A percentile compares a stretch with the other conserved stretches of the same genome.
Evolutionary conservation across 306 rosid genomes (phyloP).

Genomic region (Trichosanthes truncata): DNA sequence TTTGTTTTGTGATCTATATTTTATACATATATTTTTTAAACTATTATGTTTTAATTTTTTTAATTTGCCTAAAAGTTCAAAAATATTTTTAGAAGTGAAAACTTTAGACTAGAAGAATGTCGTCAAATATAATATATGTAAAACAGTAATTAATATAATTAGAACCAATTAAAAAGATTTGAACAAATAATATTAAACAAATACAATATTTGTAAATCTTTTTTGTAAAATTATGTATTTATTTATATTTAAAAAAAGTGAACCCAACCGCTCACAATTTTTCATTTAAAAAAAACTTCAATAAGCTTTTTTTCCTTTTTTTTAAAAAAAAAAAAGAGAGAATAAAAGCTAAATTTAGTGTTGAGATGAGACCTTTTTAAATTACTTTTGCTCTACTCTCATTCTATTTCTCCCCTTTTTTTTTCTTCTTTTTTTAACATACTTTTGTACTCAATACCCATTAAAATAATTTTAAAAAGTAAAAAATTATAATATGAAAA

Average conservation of each 20-base stretch:
- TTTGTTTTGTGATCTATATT: not conserved
- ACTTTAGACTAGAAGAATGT: too few relatives aligned
- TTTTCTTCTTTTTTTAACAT: not conserved
- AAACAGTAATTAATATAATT: too few relatives aligned
- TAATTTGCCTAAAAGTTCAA: too few relatives aligned
- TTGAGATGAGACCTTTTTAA: not conserved
- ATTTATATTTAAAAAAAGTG: not conserved
- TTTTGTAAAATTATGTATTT: not conserved
- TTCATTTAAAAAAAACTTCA: not conserved
- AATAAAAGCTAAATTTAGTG: not conserved
- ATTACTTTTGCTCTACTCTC: not conserved
- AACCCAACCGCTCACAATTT: not conserved
- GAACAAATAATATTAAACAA: too few relatives aligned
- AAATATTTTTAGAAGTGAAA: too few relatives aligned
- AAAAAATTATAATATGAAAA: not conserved
- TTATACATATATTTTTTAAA: too few relatives aligned
- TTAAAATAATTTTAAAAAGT: not conserved
- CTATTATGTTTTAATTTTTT: too few relatives aligned
- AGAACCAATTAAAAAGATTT: too few relatives aligned
- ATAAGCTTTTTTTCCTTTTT: not conserved
- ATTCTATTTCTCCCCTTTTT: too few relatives aligned
- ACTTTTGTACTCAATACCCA: not conserved
- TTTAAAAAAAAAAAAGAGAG: too few relatives aligned
- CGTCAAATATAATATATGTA: too few relatives aligned
- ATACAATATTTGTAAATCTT: too few relatives aligned